A percentile compares a stretch with the other conserved stretches of the same genome.
Conservation (phyloP, 108 stramenopile genomes). For the Fistulifera solaris region DNA sequence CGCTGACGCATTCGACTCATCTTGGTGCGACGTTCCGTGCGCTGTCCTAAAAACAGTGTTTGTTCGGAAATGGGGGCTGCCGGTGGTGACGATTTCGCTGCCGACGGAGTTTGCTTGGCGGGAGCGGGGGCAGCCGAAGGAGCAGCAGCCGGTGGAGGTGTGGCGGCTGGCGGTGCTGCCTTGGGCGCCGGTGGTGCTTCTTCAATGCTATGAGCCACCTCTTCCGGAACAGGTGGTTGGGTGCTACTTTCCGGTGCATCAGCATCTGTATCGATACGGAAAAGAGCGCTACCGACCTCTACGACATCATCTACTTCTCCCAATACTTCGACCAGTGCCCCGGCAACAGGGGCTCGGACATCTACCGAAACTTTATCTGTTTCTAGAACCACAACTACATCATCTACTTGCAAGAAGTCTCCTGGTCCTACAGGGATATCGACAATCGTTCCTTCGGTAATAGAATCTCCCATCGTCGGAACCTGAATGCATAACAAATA, state of each 20-base stretch:
- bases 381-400: constrained; percentile 88
- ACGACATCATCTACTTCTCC: constrained; percentile 94
- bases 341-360: constrained; percentile 78
- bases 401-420: constrained; percentile 64
- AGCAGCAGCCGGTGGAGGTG: constrained; percentile 29
- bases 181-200: constrained; percentile 14
- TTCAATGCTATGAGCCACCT: constrained; percentile 30
- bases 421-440: constrained; percentile 86
- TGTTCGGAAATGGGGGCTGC: constrained; percentile 35
- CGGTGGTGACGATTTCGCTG: constrained; percentile 13
- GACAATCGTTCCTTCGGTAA: constrained; percentile 96
- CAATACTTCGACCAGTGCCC: constrained; percentile 80
- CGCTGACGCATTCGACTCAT: constrained; percentile 98
- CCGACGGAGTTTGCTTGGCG: constrained; percentile 14
- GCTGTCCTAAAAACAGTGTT: constrained; percentile 51
- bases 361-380: constrained; percentile 97
- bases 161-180: constrained; percentile 20
- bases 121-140: constrained; percentile 40
- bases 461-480: constrained; percentile 92
- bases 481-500: constrained; percentile 27
- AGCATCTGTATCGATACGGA: constrained; percentile 84
- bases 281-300: constrained; percentile 86
- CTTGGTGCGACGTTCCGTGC: constrained; percentile 94
- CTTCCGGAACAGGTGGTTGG: constrained; percentile 11
- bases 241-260: constrained; percentile 41